These are phyloP conservation scores for Aspergillus haitiensis DNA, from an alignment of 495 filamentous ascomycete genomes.

Conservation along the genomic window DNA sequence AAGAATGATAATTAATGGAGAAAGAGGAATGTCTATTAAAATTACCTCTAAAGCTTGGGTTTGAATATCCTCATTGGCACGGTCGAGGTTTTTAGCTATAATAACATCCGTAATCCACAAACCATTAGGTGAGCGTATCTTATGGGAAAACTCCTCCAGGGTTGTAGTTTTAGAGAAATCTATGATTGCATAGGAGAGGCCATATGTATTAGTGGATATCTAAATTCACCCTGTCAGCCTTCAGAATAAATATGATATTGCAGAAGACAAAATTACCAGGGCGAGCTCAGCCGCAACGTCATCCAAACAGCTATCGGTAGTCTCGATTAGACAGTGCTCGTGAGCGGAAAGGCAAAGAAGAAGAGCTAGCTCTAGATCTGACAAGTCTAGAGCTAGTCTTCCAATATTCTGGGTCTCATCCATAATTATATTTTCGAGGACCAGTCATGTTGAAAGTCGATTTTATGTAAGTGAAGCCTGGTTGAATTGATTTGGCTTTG, in stretches of 20 bases:
- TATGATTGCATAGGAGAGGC: slow-evolving; percentile 63
- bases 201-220: slow-evolving; percentile 70
- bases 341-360: slow-evolving; percentile 75
- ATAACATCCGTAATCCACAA: slow-evolving; percentile 70
- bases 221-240: slow-evolving; percentile 29
- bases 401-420: slow-evolving; percentile 51
- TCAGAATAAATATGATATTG: background rate
- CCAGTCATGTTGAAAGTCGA: slow-evolving; percentile 2
- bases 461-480: background rate
- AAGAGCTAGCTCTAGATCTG: slow-evolving; percentile 84
- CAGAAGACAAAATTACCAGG: slow-evolving; percentile 51
- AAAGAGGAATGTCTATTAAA: no score
- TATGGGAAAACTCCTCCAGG: slow-evolving; percentile 74
- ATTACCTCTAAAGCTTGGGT: slow-evolving; percentile 76
- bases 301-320: slow-evolving; percentile 59
- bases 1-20: no score
- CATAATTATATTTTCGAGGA: slow-evolving; percentile 44
- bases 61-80: slow-evolving; percentile 70
- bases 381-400: slow-evolving; percentile 68
- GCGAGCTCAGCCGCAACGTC: slow-evolving; percentile 69
- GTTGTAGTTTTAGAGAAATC: slow-evolving; percentile 71
- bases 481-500: background rate
- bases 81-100: slow-evolving; percentile 76
- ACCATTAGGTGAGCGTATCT: slow-evolving; percentile 53
- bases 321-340: slow-evolving; percentile 86